Percentiles rank a stretch among this genome's conserved stretches.
Evolutionary conservation across 495 filamentous ascomycete genomes (phyloP).

Genomic region (Daldinia caldariorum): DNA sequence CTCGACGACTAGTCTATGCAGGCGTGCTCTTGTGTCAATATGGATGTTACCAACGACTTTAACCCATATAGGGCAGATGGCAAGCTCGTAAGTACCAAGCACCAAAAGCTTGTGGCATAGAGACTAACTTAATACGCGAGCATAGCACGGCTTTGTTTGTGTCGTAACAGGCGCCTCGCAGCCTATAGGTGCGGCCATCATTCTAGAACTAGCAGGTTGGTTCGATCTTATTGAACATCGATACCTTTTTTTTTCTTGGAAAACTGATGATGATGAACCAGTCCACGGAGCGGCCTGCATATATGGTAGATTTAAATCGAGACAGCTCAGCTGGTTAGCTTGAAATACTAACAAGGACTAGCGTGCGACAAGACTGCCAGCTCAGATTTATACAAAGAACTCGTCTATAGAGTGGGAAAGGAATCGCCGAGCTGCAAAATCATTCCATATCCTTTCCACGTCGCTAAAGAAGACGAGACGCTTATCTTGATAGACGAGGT

Average conservation of each 20-base stretch:
- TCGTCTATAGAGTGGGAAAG: slow-evolving; percentile 52
- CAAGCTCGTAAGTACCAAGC: neutral
- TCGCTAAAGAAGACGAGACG: slow-evolving; percentile 66
- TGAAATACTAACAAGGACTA: slow-evolving; percentile 11
- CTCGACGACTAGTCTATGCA: neutral
- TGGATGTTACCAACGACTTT: neutral
- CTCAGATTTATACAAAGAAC: slow-evolving; percentile 29
- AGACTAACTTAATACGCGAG: neutral
- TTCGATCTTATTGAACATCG: neutral
- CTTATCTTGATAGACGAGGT: slow-evolving; percentile 69
- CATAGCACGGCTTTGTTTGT: slow-evolving; percentile 2
- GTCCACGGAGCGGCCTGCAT: neutral
- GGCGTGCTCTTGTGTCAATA: neutral
- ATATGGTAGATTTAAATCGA: neutral
- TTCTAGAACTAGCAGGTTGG: neutral
- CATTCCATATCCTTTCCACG: slow-evolving; percentile 66
- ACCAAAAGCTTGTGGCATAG: neutral
- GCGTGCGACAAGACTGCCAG: slow-evolving; percentile 48
- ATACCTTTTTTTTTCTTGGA: neutral
- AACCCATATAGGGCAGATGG: neutral
- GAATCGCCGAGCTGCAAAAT: slow-evolving; percentile 63
- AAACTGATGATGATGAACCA: neutral
- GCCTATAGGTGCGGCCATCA: neutral
- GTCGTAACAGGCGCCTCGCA: neutral
- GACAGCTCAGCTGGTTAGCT: neutral